Base-by-base conservation (phyloP, 2,329 filamentous ascomycete species). In the Magnaporthales sp. region DNA sequence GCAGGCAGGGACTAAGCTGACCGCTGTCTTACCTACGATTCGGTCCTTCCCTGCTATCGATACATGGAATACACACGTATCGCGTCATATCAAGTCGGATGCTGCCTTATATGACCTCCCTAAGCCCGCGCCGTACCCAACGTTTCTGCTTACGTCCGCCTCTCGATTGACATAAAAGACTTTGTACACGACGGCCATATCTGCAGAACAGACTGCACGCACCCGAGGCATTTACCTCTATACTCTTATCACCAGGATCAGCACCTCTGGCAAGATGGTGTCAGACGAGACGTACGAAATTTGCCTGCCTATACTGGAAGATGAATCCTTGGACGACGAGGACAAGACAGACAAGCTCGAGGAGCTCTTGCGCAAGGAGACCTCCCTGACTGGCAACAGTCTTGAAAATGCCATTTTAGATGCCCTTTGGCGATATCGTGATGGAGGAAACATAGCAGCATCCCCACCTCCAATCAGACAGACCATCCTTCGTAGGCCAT, bases 341-440 rank as follows among this genome's bases (percentile, higher is more conserved):
- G 94, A 97, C 75, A 96, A 95, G 83, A 94, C 91, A 63, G 94
- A 98, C 78, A 91, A 87, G 79, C 83, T 97, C 66, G 93, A 97
- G 80, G 91, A 93, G 71, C 83, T 97, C 66, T 83, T 98, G 73
- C 89, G 88, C 78, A 89, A 88, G 72, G 88, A 93, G 79, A 93
- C 92, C 8, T 85, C 83, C 31, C 81, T 98, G 71, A 86, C 85
- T 22, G 94, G 93, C 68, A 81, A 88, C 70, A 85, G 89, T 26
- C 85, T 98, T 66, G 95, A 98, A 75, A 95, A 97, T 81, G 90
- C 91, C 54, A 89, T 97, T 67, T 83, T 99, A 68, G 93, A 97
- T 76, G 91, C 92, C 62, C 83, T 98, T 70, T 98, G 94, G 94
- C 86, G 91, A 74, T 91, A 89, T 79, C 87, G 91, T 76, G 87